Evolutionary conservation across 352 stramenopile species (phyloP), one percentile per base, ranked within the genome.

Genomic region (Phytophthora aleatoria): DNA sequence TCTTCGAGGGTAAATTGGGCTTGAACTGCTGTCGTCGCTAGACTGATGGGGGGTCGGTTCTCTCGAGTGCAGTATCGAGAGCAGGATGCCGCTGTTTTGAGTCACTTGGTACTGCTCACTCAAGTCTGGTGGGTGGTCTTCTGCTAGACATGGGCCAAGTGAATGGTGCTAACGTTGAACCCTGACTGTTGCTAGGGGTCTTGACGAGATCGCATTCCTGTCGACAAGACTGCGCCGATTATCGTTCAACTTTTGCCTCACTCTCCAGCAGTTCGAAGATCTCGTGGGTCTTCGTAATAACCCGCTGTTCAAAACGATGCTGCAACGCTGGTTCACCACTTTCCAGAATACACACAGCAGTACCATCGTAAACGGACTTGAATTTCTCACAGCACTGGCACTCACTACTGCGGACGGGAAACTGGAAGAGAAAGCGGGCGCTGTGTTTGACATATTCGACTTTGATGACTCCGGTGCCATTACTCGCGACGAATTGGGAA

Each of bases 181-280:
- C 12, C 6, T n/a, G 28, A 44, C 3, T 58, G 2, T 11, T 61
- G 31, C 20, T 61, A 87, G 76, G 76, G 78, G 77, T 0, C 62
- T 90, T 50, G 61, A 74, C 3, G 82, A 93, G 57, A 76, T 93
- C 15, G 68, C 67, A 26, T 62, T 84, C 56, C 71, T 93, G 11
- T 93, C 84, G 9, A 47, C 50, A 9, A 71, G 76, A 15, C 71
- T 93, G 13, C 77, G 81, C 9, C 60, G 63, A 5, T 61, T 91
- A 30, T 91, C 82, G 52, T 91, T 92, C 77, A 93, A 90, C 50
- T 91, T 91, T 48, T 90, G 81, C 35, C 73, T 93, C 31, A 85
- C 79, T 9, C 35, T 61, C 3, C 61, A 86, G 28, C 80, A 93
- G 59, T 90, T 91, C 57, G 69, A 77, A n/a, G 82, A 91, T 31